phyloP scores from a whole-genome alignment of 805 yeast species.

The Peterozyma toletana region DNA sequence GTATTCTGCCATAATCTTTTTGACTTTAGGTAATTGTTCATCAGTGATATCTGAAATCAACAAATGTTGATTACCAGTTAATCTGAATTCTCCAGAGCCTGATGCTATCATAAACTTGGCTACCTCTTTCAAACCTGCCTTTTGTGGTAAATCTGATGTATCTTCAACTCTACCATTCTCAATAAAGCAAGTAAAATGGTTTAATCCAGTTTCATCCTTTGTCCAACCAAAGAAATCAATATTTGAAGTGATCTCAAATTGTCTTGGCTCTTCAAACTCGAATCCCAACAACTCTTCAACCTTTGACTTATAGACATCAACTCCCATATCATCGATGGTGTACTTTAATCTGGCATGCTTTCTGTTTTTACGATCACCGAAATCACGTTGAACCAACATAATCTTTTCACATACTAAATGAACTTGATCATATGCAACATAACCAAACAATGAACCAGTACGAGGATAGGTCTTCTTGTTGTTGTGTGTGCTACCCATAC shows the following conservation, averaged over 20 bases:
- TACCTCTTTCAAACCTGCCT: constrained; percentile 74
- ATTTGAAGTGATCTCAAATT: constrained; percentile 77
- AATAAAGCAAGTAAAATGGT: constrained; percentile 90
- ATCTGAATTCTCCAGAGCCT: constrained; percentile 78
- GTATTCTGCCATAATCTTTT: constrained; percentile 59
- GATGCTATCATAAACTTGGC: constrained; percentile 59
- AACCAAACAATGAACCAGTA: constrained; percentile 86
- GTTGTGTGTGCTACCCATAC: constrained; percentile 98
- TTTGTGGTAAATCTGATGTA: constrained; percentile 83
- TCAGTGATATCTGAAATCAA: constrained; percentile 68
- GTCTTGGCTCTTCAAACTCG: constrained; percentile 61
- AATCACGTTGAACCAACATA: constrained; percentile 90
- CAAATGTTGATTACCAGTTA: constrained; percentile 95
- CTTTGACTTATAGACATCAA: constrained; percentile 68
- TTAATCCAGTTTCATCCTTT: constrained; percentile 72
- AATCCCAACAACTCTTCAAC: constrained; percentile 82
- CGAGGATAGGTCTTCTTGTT: constrained; percentile 95
- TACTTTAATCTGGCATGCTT: constrained; percentile 97
- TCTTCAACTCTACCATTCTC: constrained; percentile 97
- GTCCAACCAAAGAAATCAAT: constrained; percentile 93
- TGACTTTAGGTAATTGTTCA: constrained; percentile 54
- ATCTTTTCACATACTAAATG: constrained; percentile 81
- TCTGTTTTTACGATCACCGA: constrained; percentile 93
- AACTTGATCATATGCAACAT: constrained; percentile 57
- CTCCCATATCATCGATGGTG: constrained; percentile 91